Conservation (phyloP, 1,139 yeast species). For the Debaryomycetaceae sp. region DNA sequence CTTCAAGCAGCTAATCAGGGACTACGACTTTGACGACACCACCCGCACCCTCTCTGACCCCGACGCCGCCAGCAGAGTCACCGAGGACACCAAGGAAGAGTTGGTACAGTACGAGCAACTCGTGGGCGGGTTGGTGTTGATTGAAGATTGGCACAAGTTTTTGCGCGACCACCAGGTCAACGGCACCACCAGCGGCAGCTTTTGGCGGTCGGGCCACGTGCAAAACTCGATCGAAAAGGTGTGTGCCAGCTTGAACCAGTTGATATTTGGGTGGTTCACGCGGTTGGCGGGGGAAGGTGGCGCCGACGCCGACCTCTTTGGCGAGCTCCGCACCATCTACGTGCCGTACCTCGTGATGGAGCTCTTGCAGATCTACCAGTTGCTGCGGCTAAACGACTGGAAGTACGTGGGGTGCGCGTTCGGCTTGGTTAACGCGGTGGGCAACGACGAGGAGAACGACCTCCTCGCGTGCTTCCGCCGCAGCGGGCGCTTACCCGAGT, state of each 20-base stretch:
- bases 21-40: constrained; percentile 43
- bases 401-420: constrained; percentile 50
- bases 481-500: constrained; percentile 60
- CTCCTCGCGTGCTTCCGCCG: constrained; percentile 48
- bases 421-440: constrained; percentile 48
- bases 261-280: constrained; percentile 34
- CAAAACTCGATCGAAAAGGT: constrained; percentile 38
- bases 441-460: constrained; percentile 39
- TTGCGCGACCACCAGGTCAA: constrained; percentile 17
- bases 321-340: constrained; percentile 57
- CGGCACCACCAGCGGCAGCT: constrained; percentile 11
- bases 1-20: constrained; percentile 50
- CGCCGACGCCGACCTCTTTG: constrained; percentile 38
- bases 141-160: constrained; percentile 38
- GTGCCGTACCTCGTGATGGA: constrained; percentile 72
- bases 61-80: constrained; percentile 18
- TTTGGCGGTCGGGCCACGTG: constrained; percentile 29
- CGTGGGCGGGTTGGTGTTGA: constrained; percentile 33
- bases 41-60: constrained; percentile 20
- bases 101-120: constrained; percentile 49
- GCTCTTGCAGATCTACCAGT: constrained; percentile 50
- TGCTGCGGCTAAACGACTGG: constrained; percentile 35
- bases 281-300: constrained; percentile 36
- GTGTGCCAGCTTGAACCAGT: constrained; percentile 20
- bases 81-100: constrained; percentile 46